Conservation (phyloP, 805 yeast genomes). For the Grigorovia humatica region DNA sequence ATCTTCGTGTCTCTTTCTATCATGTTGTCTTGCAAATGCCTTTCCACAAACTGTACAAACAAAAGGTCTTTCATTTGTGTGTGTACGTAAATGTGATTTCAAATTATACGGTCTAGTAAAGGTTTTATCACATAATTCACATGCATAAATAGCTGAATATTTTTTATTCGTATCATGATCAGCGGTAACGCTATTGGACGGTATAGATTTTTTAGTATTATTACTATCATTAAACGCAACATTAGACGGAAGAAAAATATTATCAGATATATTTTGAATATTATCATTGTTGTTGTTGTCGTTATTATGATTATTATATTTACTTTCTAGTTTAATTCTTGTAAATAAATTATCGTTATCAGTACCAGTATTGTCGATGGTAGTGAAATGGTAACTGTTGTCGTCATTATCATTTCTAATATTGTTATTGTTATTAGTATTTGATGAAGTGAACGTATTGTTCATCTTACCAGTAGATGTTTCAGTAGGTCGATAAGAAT, state of each 20-base stretch:
- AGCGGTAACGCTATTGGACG: background rate
- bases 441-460: background rate
- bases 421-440: slow-evolving; percentile 8
- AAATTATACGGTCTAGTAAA: slow-evolving; percentile 91
- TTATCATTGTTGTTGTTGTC: background rate
- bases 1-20: slow-evolving; percentile 64
- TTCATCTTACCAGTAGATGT: no score
- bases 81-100: slow-evolving; percentile 85
- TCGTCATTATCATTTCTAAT: no score
- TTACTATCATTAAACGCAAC: background rate
- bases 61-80: slow-evolving; percentile 74
- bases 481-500: no score
- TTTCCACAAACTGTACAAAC: slow-evolving; percentile 66
- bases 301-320: no score
- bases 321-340: background rate
- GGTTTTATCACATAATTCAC: slow-evolving; percentile 73
- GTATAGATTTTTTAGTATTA: no score
- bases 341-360: background rate
- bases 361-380: slow-evolving; percentile 2
- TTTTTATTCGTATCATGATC: slow-evolving; percentile 7
- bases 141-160: slow-evolving; percentile 35
- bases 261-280: background rate
- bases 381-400: no score
- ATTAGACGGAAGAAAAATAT: background rate
- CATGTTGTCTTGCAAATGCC: slow-evolving; percentile 75